These are phyloP conservation scores for Sporothrix phasma DNA, from an alignment of 2,329 filamentous ascomycete species.

Conservation along the genomic window DNA sequence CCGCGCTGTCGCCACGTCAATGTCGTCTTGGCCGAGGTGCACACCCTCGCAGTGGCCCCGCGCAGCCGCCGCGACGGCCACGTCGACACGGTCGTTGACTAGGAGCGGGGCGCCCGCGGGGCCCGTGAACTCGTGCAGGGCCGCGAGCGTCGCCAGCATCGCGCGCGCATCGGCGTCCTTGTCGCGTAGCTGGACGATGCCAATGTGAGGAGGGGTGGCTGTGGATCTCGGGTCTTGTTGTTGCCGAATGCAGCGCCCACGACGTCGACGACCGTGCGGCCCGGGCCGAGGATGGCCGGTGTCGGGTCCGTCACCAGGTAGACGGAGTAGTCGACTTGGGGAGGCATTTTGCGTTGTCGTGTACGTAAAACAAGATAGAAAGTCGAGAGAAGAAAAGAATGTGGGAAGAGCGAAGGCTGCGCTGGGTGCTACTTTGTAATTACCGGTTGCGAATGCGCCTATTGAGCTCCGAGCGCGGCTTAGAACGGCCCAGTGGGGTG, in stretches of 20 bases:
- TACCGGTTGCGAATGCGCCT: not conserved
- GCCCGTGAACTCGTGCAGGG: conserved; percentile 59
- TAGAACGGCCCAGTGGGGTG: conserved; percentile 5
- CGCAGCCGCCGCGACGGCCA: conserved; percentile 74
- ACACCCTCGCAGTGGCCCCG: conserved; percentile 84
- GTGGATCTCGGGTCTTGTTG: conserved; percentile 36
- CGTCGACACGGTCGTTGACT: conserved; percentile 88
- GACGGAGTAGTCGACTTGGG: conserved; percentile 59
- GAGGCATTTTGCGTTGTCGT: not conserved
- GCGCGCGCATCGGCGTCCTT: conserved; percentile 67
- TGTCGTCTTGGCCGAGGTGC: conserved; percentile 91
- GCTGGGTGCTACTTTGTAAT: too few species aligned
- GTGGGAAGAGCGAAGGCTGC: too few species aligned
- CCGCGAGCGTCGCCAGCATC: conserved; percentile 59
- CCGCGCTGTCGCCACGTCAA: conserved; percentile 52
- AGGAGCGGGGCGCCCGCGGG: conserved; percentile 52
- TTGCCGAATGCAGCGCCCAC: conserved; percentile 69
- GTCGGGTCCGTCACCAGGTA: conserved; percentile 94
- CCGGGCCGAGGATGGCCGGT: conserved; percentile 62
- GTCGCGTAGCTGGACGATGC: conserved; percentile 79
- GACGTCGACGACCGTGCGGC: conserved; percentile 56
- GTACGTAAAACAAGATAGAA: too few species aligned
- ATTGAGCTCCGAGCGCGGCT: conserved; percentile 12
- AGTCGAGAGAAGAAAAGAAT: not conserved
- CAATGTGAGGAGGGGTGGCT: conserved; percentile 6